Conservation (phyloP, 2,329 filamentous ascomycete species). For the Arthrobotrys iridis region DNA sequence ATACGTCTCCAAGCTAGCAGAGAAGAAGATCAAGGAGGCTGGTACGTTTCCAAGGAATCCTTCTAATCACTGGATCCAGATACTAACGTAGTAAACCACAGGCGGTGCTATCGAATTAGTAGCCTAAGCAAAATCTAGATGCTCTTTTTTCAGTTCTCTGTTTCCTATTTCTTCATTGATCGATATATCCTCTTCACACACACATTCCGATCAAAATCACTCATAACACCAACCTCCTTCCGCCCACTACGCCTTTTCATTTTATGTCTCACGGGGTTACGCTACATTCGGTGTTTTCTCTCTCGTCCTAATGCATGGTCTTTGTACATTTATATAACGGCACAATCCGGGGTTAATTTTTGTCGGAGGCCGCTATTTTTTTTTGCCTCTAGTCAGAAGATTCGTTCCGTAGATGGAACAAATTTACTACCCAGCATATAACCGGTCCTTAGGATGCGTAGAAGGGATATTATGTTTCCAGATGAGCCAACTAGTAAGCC, state of each 20-base stretch:
- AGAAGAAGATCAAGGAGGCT: conserved; percentile 98
- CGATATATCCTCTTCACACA: not conserved
- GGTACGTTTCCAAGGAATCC: conserved; percentile 64
- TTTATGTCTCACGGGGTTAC: conserved; percentile 38
- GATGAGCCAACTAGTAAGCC: no score
- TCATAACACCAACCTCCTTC: not conserved
- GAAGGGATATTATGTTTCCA: no score
- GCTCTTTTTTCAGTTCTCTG: not conserved
- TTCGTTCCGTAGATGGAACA: conserved; percentile 32
- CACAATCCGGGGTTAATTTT: conserved; percentile 37
- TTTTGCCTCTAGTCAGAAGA: conserved; percentile 7
- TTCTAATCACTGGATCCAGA: not conserved
- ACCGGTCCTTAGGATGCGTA: not conserved
- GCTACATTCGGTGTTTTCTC: conserved; percentile 47
- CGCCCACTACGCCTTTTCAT: conserved; percentile 17
- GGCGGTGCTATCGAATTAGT: conserved; percentile 47
- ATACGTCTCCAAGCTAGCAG: conserved; percentile 94
- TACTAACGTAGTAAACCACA: conserved; percentile 12
- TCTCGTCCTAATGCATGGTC: conserved; percentile 41
- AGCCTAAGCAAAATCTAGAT: conserved; percentile 17
- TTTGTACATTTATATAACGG: conserved; percentile 49
- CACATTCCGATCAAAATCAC: not conserved
- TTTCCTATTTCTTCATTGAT: conserved; percentile 6
- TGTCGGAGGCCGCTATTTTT: conserved; percentile 17
- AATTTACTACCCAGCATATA: conserved; percentile 18